Conservation (phyloP, 371 early-diverging fungal species). For the Nematocida sp. region DNA sequence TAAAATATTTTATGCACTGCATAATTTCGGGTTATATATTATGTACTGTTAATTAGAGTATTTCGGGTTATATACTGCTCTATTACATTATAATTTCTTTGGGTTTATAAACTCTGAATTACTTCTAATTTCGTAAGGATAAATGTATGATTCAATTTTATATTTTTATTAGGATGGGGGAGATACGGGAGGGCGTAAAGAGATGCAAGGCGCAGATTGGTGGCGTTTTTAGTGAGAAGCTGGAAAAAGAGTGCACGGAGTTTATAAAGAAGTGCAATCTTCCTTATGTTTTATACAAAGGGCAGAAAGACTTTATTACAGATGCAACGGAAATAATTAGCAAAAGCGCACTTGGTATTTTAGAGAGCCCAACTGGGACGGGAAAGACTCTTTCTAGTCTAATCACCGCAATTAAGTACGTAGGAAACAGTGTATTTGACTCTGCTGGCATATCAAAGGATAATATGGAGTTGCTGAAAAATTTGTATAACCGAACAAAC, state of each 20-base stretch:
- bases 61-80: too few species aligned
- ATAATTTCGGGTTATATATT: too few species aligned
- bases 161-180: not conserved
- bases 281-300: conserved; percentile 57
- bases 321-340: conserved; percentile 62
- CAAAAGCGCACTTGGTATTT: conserved; percentile 58
- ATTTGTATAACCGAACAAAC: conserved; percentile 25
- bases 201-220: not conserved
- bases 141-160: not conserved
- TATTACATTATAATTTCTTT: too few species aligned
- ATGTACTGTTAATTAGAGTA: too few species aligned
- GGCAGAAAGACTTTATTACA: conserved; percentile 65
- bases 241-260: not conserved
- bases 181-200: not conserved
- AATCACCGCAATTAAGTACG: conserved; percentile 54
- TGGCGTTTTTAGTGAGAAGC: not conserved
- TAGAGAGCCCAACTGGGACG: conserved; percentile 70
- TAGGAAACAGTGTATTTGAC: conserved; percentile 18
- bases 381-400: conserved; percentile 70
- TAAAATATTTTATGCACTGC: too few species aligned
- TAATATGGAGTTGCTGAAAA: conserved; percentile 42
- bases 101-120: too few species aligned
- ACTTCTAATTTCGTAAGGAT: too few species aligned
- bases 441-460: conserved; percentile 40
- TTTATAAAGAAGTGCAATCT: not conserved